phyloP scores from a whole-genome alignment of 2,329 filamentous ascomycete genomes.

The Trichoderma hamatum region DNA sequence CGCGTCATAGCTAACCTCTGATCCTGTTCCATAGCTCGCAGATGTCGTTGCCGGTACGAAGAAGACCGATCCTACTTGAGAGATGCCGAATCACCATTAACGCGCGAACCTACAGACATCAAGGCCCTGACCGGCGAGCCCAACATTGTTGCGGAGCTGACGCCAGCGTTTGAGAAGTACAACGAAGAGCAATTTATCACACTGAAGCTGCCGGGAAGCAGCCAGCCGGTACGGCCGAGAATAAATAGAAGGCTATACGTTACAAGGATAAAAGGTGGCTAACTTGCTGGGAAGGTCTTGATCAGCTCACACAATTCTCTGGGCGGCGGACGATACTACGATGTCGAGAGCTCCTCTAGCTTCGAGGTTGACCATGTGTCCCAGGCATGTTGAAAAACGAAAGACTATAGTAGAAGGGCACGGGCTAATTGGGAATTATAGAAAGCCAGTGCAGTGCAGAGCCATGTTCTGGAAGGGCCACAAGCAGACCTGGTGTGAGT shows the following conservation, averaged over 20 bases:
- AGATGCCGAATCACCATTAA: conserved; percentile 30
- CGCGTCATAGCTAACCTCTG: conserved; percentile 38
- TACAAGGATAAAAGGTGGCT: neutral
- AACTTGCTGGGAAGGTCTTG: conserved; percentile 60
- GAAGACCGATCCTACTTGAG: neutral
- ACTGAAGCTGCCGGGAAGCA: conserved; percentile 85
- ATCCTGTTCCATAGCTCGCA: conserved; percentile 61
- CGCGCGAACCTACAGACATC: conserved; percentile 66
- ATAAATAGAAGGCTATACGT: neutral
- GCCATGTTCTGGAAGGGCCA: conserved; percentile 73
- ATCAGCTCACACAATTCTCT: conserved; percentile 86
- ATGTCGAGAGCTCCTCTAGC: conserved; percentile 83
- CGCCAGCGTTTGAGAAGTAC: conserved; percentile 87
- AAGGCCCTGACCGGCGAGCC: conserved; percentile 77
- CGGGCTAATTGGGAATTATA: conserved; percentile 42
- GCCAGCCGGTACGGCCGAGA: conserved; percentile 51
- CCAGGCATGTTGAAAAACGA: conserved; percentile 55
- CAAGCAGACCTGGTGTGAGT: conserved; percentile 80
- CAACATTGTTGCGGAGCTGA: conserved; percentile 69
- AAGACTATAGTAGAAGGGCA: neutral
- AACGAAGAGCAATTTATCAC: conserved; percentile 93
- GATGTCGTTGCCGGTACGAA: conserved; percentile 82
- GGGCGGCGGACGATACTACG: conserved; percentile 82
- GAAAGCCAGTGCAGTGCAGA: conserved; percentile 83
- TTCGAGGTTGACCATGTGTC: conserved; percentile 86